Evolutionary conservation across 371 early-diverging fungal species (phyloP).

Genomic region (Mortierella polycephala): DNA sequence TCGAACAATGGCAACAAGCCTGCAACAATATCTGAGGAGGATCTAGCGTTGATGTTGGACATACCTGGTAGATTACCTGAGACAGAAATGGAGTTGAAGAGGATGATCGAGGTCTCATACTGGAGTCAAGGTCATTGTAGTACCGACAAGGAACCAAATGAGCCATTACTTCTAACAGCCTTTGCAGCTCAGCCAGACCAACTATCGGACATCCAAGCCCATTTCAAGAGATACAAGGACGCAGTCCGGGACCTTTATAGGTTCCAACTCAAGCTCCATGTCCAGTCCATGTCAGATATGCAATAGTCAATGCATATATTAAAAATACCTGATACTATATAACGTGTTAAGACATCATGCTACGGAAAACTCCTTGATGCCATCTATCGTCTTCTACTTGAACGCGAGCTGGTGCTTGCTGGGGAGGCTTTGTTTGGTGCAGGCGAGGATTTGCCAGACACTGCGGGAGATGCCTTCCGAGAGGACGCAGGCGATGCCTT

Average conservation of each 20-base stretch:
- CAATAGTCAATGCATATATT: background rate
- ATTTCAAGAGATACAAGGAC: constrained; percentile 33
- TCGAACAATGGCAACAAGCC: background rate
- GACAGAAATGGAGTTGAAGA: constrained; percentile 51
- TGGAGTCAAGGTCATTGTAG: constrained; percentile 23
- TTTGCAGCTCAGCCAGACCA: constrained; percentile 52
- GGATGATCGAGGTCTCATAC: constrained; percentile 69
- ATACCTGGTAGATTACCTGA: constrained; percentile 70
- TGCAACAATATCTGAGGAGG: constrained; percentile 54
- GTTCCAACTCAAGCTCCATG: constrained; percentile 28
- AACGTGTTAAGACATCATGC: background rate
- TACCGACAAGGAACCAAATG: background rate
- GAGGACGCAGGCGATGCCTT: constrained; percentile 50
- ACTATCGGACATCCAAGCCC: constrained; percentile 19
- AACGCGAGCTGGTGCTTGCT: constrained; percentile 35
- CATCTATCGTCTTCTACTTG: constrained; percentile 34
- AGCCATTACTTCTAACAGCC: constrained; percentile 32
- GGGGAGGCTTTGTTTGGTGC: constrained; percentile 29
- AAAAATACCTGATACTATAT: background rate
- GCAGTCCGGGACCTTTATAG: constrained; percentile 11
- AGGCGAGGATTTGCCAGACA: constrained; percentile 43
- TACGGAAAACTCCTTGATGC: background rate
- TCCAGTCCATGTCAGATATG: constrained; percentile 34
- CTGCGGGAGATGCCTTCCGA: constrained; percentile 48
- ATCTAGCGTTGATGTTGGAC: constrained; percentile 63